Conservation (phyloP, 1,284 basidiomycete genomes). For the Vanrija humicola region DNA sequence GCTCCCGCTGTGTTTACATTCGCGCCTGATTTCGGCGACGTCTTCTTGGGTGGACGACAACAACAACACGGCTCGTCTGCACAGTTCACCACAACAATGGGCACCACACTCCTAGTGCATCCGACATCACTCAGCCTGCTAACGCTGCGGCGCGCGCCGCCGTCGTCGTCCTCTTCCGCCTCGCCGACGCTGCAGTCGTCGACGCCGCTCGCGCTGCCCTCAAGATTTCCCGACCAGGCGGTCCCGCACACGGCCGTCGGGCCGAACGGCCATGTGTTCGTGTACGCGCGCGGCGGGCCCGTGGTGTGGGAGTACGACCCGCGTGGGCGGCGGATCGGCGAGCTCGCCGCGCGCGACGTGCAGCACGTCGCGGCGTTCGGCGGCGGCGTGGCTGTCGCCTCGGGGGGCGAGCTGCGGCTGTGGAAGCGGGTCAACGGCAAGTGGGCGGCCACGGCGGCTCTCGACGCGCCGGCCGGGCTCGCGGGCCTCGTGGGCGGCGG, state of each 20-base stretch:
- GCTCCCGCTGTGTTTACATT: no score
- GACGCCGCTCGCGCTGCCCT: conserved; percentile 13
- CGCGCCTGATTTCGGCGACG: no score
- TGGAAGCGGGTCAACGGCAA: background rate
- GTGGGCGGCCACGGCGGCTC: background rate
- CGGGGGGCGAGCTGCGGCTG: background rate
- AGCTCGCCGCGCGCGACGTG: background rate
- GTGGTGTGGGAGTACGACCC: conserved; percentile 25
- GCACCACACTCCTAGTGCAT: conserved; percentile 9
- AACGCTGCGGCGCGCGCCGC: background rate
- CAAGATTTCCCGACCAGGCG: conserved; percentile 9
- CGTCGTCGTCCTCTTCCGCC: background rate
- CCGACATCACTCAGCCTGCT: conserved; percentile 1
- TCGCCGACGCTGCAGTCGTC: conserved; percentile 4
- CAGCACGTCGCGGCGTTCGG: background rate
- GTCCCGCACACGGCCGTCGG: conserved; percentile 7
- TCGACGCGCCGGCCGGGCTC: background rate
- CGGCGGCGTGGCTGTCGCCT: background rate
- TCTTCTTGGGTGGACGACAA: no score
- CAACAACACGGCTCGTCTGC: no score
- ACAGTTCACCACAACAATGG: background rate
- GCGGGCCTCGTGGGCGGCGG: background rate
- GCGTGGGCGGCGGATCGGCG: conserved; percentile 18
- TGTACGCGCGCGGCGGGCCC: conserved; percentile 2
- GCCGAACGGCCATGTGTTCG: conserved; percentile 7